Percentiles rank a stretch among this genome's conserved stretches.
These are phyloP conservation scores for Fusarium tupiense DNA, from an alignment of 2,329 filamentous ascomycete genomes.

Conservation along the genomic window DNA sequence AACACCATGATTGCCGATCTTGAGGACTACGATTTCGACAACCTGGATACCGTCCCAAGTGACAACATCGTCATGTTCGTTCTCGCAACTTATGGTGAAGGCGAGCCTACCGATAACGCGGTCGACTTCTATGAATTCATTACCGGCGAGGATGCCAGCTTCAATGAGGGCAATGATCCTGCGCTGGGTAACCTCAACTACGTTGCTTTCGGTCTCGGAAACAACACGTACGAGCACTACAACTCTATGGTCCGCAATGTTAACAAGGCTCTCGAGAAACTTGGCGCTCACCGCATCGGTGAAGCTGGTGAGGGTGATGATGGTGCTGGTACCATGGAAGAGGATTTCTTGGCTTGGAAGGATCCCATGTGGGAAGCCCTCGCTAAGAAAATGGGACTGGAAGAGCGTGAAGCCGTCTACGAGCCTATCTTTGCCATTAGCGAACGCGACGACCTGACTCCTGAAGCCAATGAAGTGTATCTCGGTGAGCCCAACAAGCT, in stretches of 20 bases:
- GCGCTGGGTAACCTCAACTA: slow-evolving; percentile 88
- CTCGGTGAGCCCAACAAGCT: slow-evolving; percentile 96
- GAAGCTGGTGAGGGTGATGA: slow-evolving; percentile 95
- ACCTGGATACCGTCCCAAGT: slow-evolving; percentile 84
- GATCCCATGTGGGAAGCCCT: slow-evolving; percentile 97
- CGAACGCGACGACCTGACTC: slow-evolving; percentile 77
- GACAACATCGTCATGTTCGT: slow-evolving; percentile 97
- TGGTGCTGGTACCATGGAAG: slow-evolving; percentile 98
- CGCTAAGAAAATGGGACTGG: slow-evolving; percentile 82
- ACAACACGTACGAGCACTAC: slow-evolving; percentile 99
- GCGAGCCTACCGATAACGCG: slow-evolving; percentile 97
- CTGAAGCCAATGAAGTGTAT: slow-evolving; percentile 84
- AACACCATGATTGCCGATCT: slow-evolving; percentile 99
- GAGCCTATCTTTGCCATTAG: slow-evolving; percentile 89
- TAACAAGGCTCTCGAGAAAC: slow-evolving; percentile 79
- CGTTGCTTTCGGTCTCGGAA: slow-evolving; percentile 94
- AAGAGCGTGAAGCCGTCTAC: slow-evolving; percentile 96
- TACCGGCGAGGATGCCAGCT: slow-evolving; percentile 80
- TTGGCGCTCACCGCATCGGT: slow-evolving; percentile 87
- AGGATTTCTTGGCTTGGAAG: slow-evolving; percentile 99
- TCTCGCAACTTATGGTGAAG: slow-evolving; percentile 96
- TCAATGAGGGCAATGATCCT: slow-evolving; percentile 78
- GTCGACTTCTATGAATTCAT: slow-evolving; percentile 99
- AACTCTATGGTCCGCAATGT: slow-evolving; percentile 98
- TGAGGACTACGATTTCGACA: slow-evolving; percentile 97